Conservation (phyloP, 1,284 basidiomycete species). For the Cystobasidium pallidum region DNA sequence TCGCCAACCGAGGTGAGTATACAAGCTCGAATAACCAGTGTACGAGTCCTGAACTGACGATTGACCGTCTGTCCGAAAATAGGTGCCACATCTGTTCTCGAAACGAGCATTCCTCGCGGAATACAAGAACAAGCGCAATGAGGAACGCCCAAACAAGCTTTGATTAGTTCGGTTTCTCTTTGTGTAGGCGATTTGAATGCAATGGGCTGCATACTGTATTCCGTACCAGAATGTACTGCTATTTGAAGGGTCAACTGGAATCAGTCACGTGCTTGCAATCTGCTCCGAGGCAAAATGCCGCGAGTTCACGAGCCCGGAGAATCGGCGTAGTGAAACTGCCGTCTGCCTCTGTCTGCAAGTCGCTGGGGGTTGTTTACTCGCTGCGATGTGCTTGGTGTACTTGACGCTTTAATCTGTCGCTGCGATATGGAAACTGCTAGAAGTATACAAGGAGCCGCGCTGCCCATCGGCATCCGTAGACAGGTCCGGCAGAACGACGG, state of each 20-base stretch:
- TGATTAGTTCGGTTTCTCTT: background rate
- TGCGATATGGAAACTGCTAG: conserved; percentile 15
- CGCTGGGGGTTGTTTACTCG: too few relatives aligned
- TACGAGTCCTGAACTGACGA: background rate
- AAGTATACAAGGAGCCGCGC: background rate
- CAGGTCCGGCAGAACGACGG: background rate
- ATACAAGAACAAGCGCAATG: conserved; percentile 40
- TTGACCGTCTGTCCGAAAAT: background rate
- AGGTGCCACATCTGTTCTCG: conserved; percentile 48
- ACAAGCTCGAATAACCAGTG: background rate
- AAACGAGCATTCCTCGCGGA: conserved; percentile 48
- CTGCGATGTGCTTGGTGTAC: too few relatives aligned
- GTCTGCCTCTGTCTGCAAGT: too few relatives aligned
- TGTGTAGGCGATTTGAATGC: too few relatives aligned
- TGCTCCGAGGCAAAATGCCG: background rate
- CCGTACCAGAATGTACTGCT: too few relatives aligned
- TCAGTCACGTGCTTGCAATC: background rate
- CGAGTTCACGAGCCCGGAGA: too few relatives aligned
- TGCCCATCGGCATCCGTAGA: background rate
- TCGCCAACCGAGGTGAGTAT: conserved; percentile 45
- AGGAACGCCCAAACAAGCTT: conserved; percentile 29
- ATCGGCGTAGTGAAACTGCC: too few relatives aligned
- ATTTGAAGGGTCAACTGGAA: background rate
- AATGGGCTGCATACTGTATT: too few relatives aligned
- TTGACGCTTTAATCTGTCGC: background rate